A percentile compares a stretch with the other conserved stretches of the same genome.
These are phyloP conservation scores for Blastobotrys peoriensis DNA, from an alignment of 805 yeast species.

Conservation along the genomic window DNA sequence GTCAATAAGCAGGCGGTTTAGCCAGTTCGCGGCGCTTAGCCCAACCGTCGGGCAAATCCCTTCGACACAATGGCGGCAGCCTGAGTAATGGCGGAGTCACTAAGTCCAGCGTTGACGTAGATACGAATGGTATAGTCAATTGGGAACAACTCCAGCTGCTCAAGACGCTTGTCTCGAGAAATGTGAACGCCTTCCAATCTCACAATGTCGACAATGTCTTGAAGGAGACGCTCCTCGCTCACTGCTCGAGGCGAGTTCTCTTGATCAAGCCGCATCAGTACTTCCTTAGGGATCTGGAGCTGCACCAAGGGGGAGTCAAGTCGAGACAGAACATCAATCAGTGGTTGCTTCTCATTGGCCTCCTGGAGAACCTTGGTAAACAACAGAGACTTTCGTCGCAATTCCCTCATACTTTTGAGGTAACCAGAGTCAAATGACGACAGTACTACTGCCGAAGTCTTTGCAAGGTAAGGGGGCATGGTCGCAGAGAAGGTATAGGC, in stretches of 20 bases:
- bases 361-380: conserved; percentile 1
- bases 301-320: conserved; percentile 64
- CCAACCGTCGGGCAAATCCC: conserved; percentile 7
- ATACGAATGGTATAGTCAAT: conserved; percentile 55
- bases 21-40: background rate
- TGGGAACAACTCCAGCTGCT: conserved; percentile 71
- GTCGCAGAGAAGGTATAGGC: conserved; percentile 95
- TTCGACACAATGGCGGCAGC: conserved; percentile 36
- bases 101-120: conserved; percentile 38
- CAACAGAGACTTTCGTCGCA: conserved; percentile 8
- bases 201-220: conserved; percentile 54
- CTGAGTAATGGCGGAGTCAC: conserved; percentile 38
- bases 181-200: conserved; percentile 53
- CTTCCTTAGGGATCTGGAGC: conserved; percentile 44
- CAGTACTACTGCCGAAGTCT: conserved; percentile 22
- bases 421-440: conserved; percentile 29
- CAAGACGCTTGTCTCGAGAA: conserved; percentile 55
- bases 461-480: conserved; percentile 84
- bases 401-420: conserved; percentile 21
- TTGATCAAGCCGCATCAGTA: conserved; percentile 3
- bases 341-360: conserved; percentile 18
- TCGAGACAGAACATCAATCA: conserved; percentile 49
- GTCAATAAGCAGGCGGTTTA: background rate
- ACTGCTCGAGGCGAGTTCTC: conserved; percentile 32
- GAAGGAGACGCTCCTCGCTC: conserved; percentile 50